phyloP scores from a whole-genome alignment of 371 early-diverging fungal species.

The Lichtheimia ramosa region DNA sequence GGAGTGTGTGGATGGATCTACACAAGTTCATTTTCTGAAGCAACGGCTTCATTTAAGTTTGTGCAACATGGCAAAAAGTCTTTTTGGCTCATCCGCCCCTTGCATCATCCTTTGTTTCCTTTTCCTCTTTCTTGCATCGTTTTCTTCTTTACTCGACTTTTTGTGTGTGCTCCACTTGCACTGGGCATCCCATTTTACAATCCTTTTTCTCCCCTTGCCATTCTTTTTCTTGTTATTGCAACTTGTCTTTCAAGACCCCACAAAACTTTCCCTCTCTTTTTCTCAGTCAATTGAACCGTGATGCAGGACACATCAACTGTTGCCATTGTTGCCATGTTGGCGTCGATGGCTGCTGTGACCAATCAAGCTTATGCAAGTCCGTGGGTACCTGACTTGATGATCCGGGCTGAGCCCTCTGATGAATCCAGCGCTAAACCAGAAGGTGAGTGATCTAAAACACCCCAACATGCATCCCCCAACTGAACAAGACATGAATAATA shows the following conservation, averaged over 20 bases:
- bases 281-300: too few relatives aligned
- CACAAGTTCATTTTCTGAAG: too few relatives aligned
- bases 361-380: constrained; percentile 2
- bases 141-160: not conserved
- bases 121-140: constrained; percentile 1
- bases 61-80: constrained; percentile 4
- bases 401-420: constrained; percentile 1
- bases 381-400: constrained; percentile 1
- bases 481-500: not conserved
- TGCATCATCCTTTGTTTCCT: too few relatives aligned
- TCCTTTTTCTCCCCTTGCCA: not conserved
- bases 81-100: not conserved
- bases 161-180: not conserved
- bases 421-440: not conserved
- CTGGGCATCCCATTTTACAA: not conserved
- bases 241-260: too few relatives aligned
- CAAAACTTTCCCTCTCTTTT: too few relatives aligned
- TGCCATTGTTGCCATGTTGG: constrained; percentile 3
- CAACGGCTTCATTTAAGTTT: constrained; percentile 1
- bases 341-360: constrained; percentile 3
- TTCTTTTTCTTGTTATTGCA: too few relatives aligned
- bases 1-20: too few relatives aligned
- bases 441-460: not conserved
- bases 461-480: not conserved
- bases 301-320: too few relatives aligned